Evolutionary conservation across 2,329 filamentous ascomycete genomes (phyloP), one percentile per base, ranked within the genome.

Genomic region (Ambrosiella beaveri): DNA sequence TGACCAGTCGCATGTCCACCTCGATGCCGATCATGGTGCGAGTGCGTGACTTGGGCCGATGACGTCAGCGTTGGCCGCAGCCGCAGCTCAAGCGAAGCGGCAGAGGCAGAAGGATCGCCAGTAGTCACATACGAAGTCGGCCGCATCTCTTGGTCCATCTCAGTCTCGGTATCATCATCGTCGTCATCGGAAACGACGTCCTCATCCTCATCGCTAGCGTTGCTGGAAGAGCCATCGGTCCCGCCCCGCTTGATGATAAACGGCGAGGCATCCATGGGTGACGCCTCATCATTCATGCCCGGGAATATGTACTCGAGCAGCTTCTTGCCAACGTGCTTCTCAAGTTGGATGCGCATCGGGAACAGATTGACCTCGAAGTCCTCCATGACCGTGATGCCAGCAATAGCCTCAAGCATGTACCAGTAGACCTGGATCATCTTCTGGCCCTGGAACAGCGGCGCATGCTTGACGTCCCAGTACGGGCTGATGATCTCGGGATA

Each of bases 301-400:
- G 93, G 94, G 74, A 98, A 98, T 64, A 98, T 88, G 70, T 98
- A 98, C 71, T 96, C 90, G 64, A 98, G 95, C 1, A 98, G 75
- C 64, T 85, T 88, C 71, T 94, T 91, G 50, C 90, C 91, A 54
- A 95, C 84, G 64, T 97, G 90, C 40, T 84, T 85, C 70, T 98
- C 93, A 40, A 98, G 75, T 68, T 98, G 93, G 19, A 98, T 83
- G 69, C 89, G 94, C 68, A 98, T 79, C 0, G 93, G 94, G 68
- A 94, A 90, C 17, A 98, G 73, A 58, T 90, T 88, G 58, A 98
- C 87, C 69, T 97, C 90, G 65, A 98, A 98, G 65, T 94, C 86
- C 64, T 97, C 91, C 75, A 98, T 88, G 38, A 98, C 90, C 0
- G 91, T 88, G 62, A 98, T 98, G 54, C 93, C 93, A 41, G 91